Evolutionary conservation across 345 rosid genomes (phyloP), one percentile per base, ranked within the genome.

Genomic region (Leavenworthia alabamica): DNA sequence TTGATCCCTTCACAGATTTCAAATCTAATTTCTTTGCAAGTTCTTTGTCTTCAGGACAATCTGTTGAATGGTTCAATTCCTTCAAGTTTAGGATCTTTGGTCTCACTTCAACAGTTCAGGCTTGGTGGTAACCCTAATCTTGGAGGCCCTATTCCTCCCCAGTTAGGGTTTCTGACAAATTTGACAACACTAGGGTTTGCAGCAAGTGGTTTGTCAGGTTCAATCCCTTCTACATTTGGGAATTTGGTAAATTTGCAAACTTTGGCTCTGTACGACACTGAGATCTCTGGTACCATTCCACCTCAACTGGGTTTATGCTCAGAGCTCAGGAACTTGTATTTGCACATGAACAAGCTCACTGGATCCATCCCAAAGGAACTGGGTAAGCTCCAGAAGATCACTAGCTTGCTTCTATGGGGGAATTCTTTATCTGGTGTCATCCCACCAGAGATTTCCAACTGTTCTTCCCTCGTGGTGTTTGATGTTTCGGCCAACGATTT

Each of bases 301-400:
- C 77, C 88, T 22, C 91, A 92, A 64, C 88, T 92, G 4, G 94
- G 96, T 29, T 60, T 69, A 14, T 92, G 96, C 56, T 73, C 77
- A 0, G 94, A 86, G 79, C 74, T 92, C 29, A 85, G 90, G 73
- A 85, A 92, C 70, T 68, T 92, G 86, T 86, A 89, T 77, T 69
- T 92, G 79, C 91, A 92, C 76, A 83, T 86, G 94, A 92, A 89
- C 65, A 92, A 89, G 81, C 96, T 89, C 60, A 82, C 85, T n/a
- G 98, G 97, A 16, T 65, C 86, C 6, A 82, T 92, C 39, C 96
- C 97, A 43, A 70, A 81, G 59, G 81, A 82, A 51, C 55, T 92
- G 48, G 98, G 98, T 41, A 83, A 77, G 82, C 77, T 92, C 61
- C 88, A 85, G 62, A 83, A 89, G 78, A 85, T 92, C 53, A 89